These are phyloP conservation scores for Pleurotus djamor DNA, from an alignment of 768 basidiomycete genomes.

Conservation along the genomic window DNA sequence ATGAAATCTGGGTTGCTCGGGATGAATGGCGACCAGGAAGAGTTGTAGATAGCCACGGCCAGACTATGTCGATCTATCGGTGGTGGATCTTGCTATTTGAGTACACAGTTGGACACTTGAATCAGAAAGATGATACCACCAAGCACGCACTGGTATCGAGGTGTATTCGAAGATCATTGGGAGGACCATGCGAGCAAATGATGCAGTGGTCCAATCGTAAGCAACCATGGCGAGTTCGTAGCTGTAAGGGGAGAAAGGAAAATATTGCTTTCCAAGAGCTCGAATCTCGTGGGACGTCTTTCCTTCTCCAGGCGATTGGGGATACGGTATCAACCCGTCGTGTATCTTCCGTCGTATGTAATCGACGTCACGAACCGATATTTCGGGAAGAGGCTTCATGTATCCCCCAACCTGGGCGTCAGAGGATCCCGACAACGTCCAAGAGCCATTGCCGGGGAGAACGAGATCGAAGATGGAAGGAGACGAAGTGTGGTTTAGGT, in stretches of 20 bases:
- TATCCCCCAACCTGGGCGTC: neutral
- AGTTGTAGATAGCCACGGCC: slow-evolving; percentile 8
- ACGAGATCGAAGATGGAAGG: neutral
- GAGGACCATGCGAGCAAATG: slow-evolving; percentile 8
- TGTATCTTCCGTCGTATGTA: neutral
- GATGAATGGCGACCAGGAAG: slow-evolving; percentile 2
- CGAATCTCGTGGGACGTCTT: neutral
- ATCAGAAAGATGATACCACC: neutral
- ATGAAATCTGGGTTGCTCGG: slow-evolving; percentile 8
- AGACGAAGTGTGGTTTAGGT: neutral
- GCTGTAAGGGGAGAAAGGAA: slow-evolving; percentile 11
- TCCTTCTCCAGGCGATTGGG: neutral
- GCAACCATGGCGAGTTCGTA: slow-evolving; percentile 8
- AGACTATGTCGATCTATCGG: slow-evolving; percentile 8
- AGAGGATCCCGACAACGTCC: neutral
- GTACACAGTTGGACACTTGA: neutral
- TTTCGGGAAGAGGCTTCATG: neutral
- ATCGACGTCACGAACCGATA: neutral
- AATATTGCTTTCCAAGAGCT: neutral
- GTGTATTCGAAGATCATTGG: slow-evolving; percentile 13
- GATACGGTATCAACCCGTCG: neutral
- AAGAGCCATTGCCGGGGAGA: neutral
- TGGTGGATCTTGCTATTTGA: neutral
- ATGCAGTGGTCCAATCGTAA: neutral
- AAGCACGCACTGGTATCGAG: neutral